Conservation (phyloP, 1,139 yeast genomes). For the Saccharomyces pastorianus region DNA sequence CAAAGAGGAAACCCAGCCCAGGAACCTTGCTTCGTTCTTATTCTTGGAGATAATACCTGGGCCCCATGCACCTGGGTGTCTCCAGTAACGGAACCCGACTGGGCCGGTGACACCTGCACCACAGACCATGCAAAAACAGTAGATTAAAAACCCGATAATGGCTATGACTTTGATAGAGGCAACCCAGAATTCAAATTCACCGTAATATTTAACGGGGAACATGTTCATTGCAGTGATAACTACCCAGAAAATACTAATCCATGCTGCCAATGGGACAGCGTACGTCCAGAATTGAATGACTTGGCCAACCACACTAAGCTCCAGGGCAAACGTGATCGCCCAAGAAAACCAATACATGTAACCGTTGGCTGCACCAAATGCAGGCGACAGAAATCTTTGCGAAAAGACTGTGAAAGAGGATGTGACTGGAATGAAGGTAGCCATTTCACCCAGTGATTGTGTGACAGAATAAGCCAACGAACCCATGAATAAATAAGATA, state of each 20-base stretch:
- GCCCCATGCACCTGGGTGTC: constrained; percentile 51
- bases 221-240: constrained; percentile 44
- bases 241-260: constrained; percentile 69
- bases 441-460: constrained; percentile 72
- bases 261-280: constrained; percentile 53
- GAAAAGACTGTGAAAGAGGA: constrained; percentile 56
- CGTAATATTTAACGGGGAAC: constrained; percentile 56
- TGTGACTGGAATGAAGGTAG: constrained; percentile 63
- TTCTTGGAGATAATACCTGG: constrained; percentile 42
- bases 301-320: constrained; percentile 72
- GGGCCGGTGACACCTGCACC: constrained; percentile 67
- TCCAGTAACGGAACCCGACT: constrained; percentile 71
- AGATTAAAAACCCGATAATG: constrained; percentile 61
- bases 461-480: constrained; percentile 57
- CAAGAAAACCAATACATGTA: constrained; percentile 83
- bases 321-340: constrained; percentile 80
- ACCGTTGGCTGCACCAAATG: constrained; percentile 74
- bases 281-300: constrained; percentile 68
- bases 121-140: constrained; percentile 61
- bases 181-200: constrained; percentile 63
- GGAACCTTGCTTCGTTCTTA: constrained; percentile 44
- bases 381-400: constrained; percentile 58
- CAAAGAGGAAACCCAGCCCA: constrained; percentile 53
- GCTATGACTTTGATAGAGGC: constrained; percentile 63
- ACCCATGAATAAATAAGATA: constrained; percentile 61